Base-by-base conservation (phyloP, 2,329 filamentous ascomycete genomes). In the Colletotrichum sansevieriae region DNA sequence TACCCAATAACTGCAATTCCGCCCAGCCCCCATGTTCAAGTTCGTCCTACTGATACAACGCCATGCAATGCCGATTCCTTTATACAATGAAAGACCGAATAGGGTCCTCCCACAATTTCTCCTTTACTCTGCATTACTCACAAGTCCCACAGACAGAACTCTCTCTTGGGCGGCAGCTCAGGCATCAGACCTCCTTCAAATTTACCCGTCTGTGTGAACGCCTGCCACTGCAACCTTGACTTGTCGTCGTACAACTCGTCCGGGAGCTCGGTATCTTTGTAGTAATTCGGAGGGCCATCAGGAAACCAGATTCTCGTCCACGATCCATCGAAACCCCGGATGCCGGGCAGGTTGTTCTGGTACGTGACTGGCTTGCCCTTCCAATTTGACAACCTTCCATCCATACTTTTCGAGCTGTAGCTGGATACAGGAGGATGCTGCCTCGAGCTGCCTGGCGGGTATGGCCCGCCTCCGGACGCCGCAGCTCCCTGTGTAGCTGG, bases 131-230 rank as follows among this genome's bases (percentile, higher is more conserved):
- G 13, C 4, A 29, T 18, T 33, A 52, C 10, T 82, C 78, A 95
- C 74, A 95, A 90, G 75, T 93, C 88, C 87, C 91, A 95, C 33
- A 82, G 79, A 72, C 89, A 90, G 84, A 90, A 95, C 75, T 95
- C 93, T 70, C 89, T 85, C 78, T 90, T 90, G 0, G 95, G 95
- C 20, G 95, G 93, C 52, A 94, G 81, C 73, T 91, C 85, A 0
- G 95, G 95, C 81, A 97, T 91, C 7, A 90, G 74, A 0, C 90
- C 91, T 41, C 89, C 88, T 47, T 87, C 84, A 77, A 97, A 97
- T 37, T 77, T 79, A 0, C 93, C 93, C 20, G 87, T 87, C 71
- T 88, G 83, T 52, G 85, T 82, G 76, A 94, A 90, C 51, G 85
- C 83, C 67, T 83, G 82, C 81, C 95, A 97, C 52, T 88, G 85